Conservation (phyloP, 2,329 filamentous ascomycete genomes). For the Aspergillus latus region DNA sequence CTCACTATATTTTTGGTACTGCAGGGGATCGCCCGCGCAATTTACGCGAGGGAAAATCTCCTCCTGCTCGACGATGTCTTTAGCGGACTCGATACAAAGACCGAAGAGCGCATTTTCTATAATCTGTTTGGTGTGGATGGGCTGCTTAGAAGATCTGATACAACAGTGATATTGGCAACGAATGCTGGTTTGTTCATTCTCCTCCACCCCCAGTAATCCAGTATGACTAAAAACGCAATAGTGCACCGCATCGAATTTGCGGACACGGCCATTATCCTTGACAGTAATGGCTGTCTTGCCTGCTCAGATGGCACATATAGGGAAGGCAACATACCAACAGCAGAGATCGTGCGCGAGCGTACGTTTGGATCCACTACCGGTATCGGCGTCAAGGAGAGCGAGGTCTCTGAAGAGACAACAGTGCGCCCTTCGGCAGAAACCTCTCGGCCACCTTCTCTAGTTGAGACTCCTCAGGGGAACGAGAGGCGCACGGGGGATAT, state of each 20-base stretch:
- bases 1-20: not conserved
- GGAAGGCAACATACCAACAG: too few species aligned
- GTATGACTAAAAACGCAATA: not conserved
- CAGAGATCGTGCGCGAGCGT: not conserved
- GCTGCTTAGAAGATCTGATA: not conserved
- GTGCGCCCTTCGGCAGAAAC: not conserved
- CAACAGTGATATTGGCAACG: not conserved
- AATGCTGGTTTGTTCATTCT: not conserved
- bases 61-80: slow-evolving; percentile 51
- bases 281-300: too few species aligned
- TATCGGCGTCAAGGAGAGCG: not conserved
- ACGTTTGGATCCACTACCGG: too few species aligned
- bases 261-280: not conserved
- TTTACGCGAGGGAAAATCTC: slow-evolving; percentile 44
- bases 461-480: slow-evolving; percentile 17
- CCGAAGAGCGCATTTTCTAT: slow-evolving; percentile 12
- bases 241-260: not conserved
- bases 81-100: slow-evolving; percentile 32
- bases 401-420: not conserved
- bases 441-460: not conserved
- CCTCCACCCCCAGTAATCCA: not conserved
- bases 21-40: slow-evolving; percentile 40
- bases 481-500: slow-evolving; percentile 38
- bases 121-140: slow-evolving; percentile 4
- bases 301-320: too few species aligned